Conservation (phyloP, 495 filamentous ascomycete species). For the Penicillium pancosmium region DNA sequence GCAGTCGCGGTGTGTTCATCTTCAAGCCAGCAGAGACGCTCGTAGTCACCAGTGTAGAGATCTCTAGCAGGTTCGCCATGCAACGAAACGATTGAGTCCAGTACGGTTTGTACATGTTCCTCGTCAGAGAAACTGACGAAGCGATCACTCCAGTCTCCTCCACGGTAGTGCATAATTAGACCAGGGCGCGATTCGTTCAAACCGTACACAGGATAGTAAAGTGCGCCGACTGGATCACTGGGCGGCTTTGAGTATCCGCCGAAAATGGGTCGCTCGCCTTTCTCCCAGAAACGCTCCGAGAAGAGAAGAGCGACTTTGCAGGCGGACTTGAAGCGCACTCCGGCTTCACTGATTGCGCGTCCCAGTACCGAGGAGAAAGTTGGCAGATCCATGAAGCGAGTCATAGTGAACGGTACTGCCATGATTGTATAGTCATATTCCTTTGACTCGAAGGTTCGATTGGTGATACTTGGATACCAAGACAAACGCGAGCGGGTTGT, state of each 20-base stretch:
- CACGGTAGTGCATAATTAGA: constrained; percentile 59
- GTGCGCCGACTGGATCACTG: constrained; percentile 55
- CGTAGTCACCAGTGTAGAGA: constrained; percentile 59
- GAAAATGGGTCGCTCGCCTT: constrained; percentile 58
- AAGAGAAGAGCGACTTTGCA: constrained; percentile 70
- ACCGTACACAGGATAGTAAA: constrained; percentile 65
- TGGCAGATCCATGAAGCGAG: constrained; percentile 32
- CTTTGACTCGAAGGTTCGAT: constrained; percentile 25
- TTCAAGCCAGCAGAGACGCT: constrained; percentile 59
- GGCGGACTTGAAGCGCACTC: constrained; percentile 51
- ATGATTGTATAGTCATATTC: constrained; percentile 36
- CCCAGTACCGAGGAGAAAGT: constrained; percentile 37
- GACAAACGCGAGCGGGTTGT: constrained; percentile 22
- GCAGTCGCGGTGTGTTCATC: constrained; percentile 51
- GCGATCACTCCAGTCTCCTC: constrained; percentile 45
- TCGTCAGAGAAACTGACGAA: constrained; percentile 48
- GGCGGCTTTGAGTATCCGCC: constrained; percentile 56
- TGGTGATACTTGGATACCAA: constrained; percentile 26
- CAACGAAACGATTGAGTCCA: constrained; percentile 58
- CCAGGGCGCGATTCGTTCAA: constrained; percentile 63
- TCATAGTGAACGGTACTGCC: constrained; percentile 35
- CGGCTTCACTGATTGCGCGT: constrained; percentile 58
- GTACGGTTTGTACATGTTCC: constrained; percentile 56
- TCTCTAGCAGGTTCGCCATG: constrained; percentile 57
- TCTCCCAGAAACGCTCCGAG: constrained; percentile 67